Percentiles rank a stretch among this genome's conserved stretches.
phyloP scores from a whole-genome alignment of 352 stramenopile genomes.

The Hyaloperonospora arabidopsidis region DNA sequence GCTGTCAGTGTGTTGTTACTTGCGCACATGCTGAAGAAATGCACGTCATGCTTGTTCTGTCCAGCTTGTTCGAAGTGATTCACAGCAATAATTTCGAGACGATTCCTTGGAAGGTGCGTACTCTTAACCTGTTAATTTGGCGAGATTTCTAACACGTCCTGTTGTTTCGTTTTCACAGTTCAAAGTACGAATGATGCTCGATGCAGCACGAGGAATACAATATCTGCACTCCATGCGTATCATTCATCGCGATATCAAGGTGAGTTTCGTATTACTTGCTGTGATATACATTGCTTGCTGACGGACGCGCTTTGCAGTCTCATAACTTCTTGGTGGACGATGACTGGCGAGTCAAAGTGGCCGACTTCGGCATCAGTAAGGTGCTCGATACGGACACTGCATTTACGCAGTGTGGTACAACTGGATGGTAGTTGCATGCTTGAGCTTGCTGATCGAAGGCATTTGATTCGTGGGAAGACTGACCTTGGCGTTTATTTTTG shows the following conservation, averaged over 20 bases:
- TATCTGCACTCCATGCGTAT: conserved; percentile 84
- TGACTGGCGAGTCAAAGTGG: conserved; percentile 85
- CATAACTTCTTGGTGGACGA: conserved; percentile 87
- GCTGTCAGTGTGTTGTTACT: conserved; percentile 1
- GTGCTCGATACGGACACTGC: conserved; percentile 78
- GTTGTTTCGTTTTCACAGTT: conserved; percentile 38
- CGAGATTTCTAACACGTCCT: conserved; percentile 5
- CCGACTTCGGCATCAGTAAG: conserved; percentile 87
- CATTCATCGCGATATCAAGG: conserved; percentile 88
- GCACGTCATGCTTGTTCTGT: conserved; percentile 1
- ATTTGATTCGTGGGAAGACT: neutral
- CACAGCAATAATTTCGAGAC: conserved; percentile 83
- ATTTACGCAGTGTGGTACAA: conserved; percentile 84
- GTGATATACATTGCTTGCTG: conserved; percentile 1
- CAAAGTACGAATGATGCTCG: conserved; percentile 87
- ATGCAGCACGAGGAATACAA: conserved; percentile 81
- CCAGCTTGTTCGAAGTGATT: conserved; percentile 84
- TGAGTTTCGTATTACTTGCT: conserved; percentile 13
- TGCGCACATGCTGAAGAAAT: neutral
- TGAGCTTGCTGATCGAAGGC: neutral
- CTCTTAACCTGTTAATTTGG: neutral
- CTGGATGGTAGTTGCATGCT: conserved; percentile 54
- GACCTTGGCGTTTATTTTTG: conserved; percentile 1
- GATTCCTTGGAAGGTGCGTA: conserved; percentile 84
- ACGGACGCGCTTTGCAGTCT: conserved; percentile 35